Evolutionary conservation across 345 rosid species (phyloP), one percentile per base, ranked within the genome.

Genomic region (Melaleuca quinquenervia): DNA sequence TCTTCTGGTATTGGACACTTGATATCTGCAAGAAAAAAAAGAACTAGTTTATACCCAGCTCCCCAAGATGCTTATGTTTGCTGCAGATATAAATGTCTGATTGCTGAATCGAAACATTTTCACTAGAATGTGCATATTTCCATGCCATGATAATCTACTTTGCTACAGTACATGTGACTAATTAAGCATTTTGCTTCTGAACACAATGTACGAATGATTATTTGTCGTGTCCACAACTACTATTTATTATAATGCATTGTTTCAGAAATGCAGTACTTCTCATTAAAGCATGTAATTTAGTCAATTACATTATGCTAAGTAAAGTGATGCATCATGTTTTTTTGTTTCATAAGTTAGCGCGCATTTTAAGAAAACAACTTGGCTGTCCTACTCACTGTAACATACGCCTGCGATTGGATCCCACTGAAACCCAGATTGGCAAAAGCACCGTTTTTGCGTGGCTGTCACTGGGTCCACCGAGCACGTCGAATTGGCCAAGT

Each of bases 401-500:
- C 95, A 93, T 70, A 87, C 52, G 53, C 92, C 93, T 44, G 76
- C 86, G 49, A 91, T 78, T 4, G 93, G 91, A 85, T 94, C 93
- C 96, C 96, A 94, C 86, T 85, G 86, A 70, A 93, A 86, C 11
- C 94, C 90, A 27, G 91, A 87, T 41, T 90, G 85, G 84, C 96
- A 93, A 50, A 88, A 89, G 91, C 95, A 94, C 84, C 91, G 85
- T 44, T 45, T 89, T 53, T 90, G 87, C 26, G 89, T 89, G 13
- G 11, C 70, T 22, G 52, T 90, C 11, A 41, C n/a, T 0, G 88
- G 90, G 83, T 90, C 93, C 44, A 84, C 82, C 89, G 86, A 86
- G 84, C 95, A 93, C 49, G 84, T 89, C 6, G 95, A 93, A 83
- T 92, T 88, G 86, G 90, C 83, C 86, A 91, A 85, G 50, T 82